Percentiles rank a stretch among this genome's conserved stretches.
Evolutionary conservation across 164 flowering plant species (phyloP).

Genomic region (Vitis amurensis): DNA sequence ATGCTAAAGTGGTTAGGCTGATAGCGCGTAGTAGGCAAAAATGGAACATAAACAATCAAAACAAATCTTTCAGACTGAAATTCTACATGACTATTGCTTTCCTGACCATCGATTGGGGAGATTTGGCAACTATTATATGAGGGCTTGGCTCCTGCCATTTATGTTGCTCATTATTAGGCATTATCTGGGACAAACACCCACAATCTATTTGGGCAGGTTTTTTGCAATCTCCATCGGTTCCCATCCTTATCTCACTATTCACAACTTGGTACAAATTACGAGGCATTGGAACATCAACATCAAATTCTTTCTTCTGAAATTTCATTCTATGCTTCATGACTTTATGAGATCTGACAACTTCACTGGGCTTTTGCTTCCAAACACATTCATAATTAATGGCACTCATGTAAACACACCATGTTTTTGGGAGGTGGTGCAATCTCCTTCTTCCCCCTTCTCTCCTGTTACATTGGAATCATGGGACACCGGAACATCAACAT

Average conservation of each 20-base stretch:
- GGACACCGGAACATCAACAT: background rate
- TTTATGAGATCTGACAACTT: too few relatives aligned
- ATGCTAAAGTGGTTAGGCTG: slow-evolving; percentile 40
- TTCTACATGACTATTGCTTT: slow-evolving; percentile 1
- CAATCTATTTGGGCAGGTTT: background rate
- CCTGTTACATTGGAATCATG: too few relatives aligned
- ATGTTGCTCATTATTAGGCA: background rate
- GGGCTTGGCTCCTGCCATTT: slow-evolving; percentile 10
- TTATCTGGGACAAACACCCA: background rate
- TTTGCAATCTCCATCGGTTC: background rate
- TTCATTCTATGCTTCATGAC: too few relatives aligned
- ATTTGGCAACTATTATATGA: background rate
- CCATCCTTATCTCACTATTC: background rate
- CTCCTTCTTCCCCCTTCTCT: too few relatives aligned
- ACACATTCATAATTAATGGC: too few relatives aligned
- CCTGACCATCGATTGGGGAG: slow-evolving; percentile 6
- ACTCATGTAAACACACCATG: too few relatives aligned
- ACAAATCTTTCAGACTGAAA: slow-evolving; percentile 8
- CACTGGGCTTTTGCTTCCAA: too few relatives aligned
- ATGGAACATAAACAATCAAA: slow-evolving; percentile 24
- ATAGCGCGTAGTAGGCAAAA: slow-evolving; percentile 65
- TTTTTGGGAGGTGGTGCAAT: background rate
- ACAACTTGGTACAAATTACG: background rate
- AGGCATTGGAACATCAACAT: background rate
- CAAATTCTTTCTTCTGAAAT: too few relatives aligned